Base-by-base conservation (phyloP, 352 stramenopile species). In the Phytophthora sp. region DNA sequence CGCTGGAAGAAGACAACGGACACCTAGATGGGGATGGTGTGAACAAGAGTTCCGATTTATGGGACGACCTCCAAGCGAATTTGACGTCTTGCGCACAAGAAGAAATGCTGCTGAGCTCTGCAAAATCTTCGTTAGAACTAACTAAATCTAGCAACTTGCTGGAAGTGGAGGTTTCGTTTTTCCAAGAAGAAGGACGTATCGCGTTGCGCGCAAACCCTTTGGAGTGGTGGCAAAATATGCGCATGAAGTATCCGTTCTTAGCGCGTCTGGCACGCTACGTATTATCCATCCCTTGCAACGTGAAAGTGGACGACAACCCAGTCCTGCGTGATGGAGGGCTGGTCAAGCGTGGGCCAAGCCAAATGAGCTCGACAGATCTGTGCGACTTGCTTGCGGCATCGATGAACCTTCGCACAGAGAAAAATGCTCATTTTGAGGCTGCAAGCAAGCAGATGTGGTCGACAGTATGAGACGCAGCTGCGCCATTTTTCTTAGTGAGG, bases 171-270 rank as follows among this genome's bases (percentile, higher is more conserved):
- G 84, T 92, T 4, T 90, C 82, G 9, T 91, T 90, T 42, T 88
- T 91, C 35, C 82, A 90, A 30, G 84, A 91, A 62, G 84, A 91
- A 66, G 63, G 65, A 0, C 69, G 70, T 11, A 89, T 92, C 28
- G 69, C 62, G 27, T 54, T 92, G 35, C 70, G 73, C 21, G 76
- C 72, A 5, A 92, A 89, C 28, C 82, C 84, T 8, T 74, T 91
- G 10, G 82, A 90, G 54, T 91, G 82, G 84, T 93, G 84, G 84
- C 79, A 89, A 45, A 81, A 52, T 38, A 79, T 89, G 77, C 79
- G 79, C 6, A 73, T 90, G 62, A 91, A 93, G 75, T 93, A 91
- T 61, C 84, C 84, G n/a, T 90, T 87, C 51, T 62, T 91, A 20
- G 78, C 84, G 10, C 69, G 75, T 0, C 60, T 93, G 8, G 82